Conservation (phyloP, 73 alveolate species). For the Stentor coeruleus region DNA sequence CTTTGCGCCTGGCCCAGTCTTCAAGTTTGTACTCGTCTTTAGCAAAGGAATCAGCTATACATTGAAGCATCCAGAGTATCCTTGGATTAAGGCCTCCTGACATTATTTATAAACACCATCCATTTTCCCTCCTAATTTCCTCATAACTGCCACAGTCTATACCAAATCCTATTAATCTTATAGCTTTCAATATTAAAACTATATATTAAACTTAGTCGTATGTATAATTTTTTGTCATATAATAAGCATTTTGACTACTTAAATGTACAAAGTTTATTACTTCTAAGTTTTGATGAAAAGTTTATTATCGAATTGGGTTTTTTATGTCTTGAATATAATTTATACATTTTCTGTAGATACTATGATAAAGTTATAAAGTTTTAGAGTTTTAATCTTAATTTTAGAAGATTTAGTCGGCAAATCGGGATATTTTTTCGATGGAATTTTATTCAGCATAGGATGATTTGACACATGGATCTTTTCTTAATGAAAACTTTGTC, state of each 20-base stretch:
- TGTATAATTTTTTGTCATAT: neutral
- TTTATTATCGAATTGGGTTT: neutral
- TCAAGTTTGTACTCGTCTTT: neutral
- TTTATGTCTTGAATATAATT: neutral
- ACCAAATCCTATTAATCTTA: neutral
- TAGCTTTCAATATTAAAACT: neutral
- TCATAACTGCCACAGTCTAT: conserved; percentile 2
- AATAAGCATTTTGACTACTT: neutral
- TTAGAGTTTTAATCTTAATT: neutral
- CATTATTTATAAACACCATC: conserved; percentile 2
- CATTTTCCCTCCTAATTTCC: neutral
- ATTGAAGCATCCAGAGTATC: conserved; percentile 18
- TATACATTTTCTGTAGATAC: neutral
- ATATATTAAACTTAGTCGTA: neutral
- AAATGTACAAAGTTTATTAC: too few species aligned
- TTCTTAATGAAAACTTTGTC: neutral
- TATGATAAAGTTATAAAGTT: neutral
- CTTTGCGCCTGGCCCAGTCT: conserved; percentile 13
- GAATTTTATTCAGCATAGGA: neutral
- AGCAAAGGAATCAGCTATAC: conserved; percentile 16
- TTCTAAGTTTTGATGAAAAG: neutral
- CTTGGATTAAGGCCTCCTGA: neutral
- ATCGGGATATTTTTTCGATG: neutral
- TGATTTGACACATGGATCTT: neutral
- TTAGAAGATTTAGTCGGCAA: neutral